Conservation (phyloP, 2,329 filamentous ascomycete genomes). For the Fusarium chuoi region DNA sequence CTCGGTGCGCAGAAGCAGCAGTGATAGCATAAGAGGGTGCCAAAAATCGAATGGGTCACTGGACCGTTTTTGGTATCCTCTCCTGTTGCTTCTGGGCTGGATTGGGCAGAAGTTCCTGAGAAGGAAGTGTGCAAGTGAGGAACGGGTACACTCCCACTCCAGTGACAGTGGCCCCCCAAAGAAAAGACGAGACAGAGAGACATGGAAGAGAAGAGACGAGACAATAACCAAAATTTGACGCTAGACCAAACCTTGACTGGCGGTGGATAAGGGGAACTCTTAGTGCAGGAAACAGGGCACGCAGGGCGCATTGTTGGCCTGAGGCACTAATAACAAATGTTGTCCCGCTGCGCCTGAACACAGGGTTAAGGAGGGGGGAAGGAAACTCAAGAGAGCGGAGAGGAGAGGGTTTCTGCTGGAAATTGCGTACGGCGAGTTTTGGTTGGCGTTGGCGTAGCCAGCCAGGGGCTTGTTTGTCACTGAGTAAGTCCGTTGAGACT, state of each 20-base stretch:
- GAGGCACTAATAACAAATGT: slow-evolving; percentile 38
- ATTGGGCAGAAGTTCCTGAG: slow-evolving; percentile 21
- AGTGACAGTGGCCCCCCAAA: slow-evolving; percentile 31
- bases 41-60: slow-evolving; percentile 36
- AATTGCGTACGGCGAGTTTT: slow-evolving; percentile 43
- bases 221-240: slow-evolving; percentile 44
- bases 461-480: slow-evolving; percentile 28
- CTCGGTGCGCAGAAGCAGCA: slow-evolving; percentile 10
- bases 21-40: slow-evolving; percentile 20
- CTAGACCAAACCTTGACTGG: slow-evolving; percentile 51
- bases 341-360: slow-evolving; percentile 29
- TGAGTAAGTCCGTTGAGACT: slow-evolving; percentile 24
- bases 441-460: slow-evolving; percentile 29
- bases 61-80: slow-evolving; percentile 25
- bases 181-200: slow-evolving; percentile 39
- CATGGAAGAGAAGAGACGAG: slow-evolving; percentile 40
- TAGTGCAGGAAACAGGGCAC: slow-evolving; percentile 48
- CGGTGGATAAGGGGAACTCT: slow-evolving; percentile 49
- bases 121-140: slow-evolving; percentile 16
- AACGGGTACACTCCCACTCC: slow-evolving; percentile 19
- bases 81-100: slow-evolving; percentile 32
- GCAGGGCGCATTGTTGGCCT: slow-evolving; percentile 38
- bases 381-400: slow-evolving; percentile 22
- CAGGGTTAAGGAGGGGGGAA: slow-evolving; percentile 26
- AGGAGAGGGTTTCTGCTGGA: slow-evolving; percentile 33